Base-by-base conservation (phyloP, 805 yeast species). In the Suhomyces emberorum region DNA sequence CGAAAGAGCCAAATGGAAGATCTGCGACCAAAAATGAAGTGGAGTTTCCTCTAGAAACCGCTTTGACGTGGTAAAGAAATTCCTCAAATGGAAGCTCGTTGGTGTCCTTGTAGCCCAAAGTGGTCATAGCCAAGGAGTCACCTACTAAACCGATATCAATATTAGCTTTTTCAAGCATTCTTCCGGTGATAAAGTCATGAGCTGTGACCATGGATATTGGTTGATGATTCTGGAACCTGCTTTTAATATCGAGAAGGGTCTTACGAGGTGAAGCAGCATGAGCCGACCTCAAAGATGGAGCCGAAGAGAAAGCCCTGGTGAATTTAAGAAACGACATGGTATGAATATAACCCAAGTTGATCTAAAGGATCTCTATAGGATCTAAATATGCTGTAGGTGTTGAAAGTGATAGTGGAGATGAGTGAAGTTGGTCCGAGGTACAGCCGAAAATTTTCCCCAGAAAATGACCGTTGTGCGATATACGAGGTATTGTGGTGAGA, bases 41-140 rank as follows among this genome's bases (percentile, higher is more conserved):
- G 2, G 70, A 57, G 22, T 77, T 74, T 0, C 93, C 95, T 20
- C 97, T 66, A 10, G 78, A 57, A 1, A 88, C 95, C 0, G 97
- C 83, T 35, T 73, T 69, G 26, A 83, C 80, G 48, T 86, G 87
- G 54, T 79, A 83, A 20, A 83, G 57, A 63, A 88, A 86, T 56
- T 93, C 91, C 8, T 87, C 89, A 34, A 88, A 74, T 2, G 81
- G 72, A 18, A 93, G 61, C 49, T 84, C 84, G 41, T 82, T 79
- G 0, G 98, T 83, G 28, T 83, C 79, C 2, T 69, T 70, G 52
- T 83, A 81, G 0, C 98, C 98, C 44, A 87, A 69, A 0, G 95
- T 74, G 1, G 86, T 89, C 96, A 88, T 91, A 0, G 96, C 88
- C 17, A 93, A 63, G 0, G 97, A 89, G 58, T 91, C 98, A 3